Conservation (phyloP, 306 rosid species). For the Dryas alaskensis region DNA sequence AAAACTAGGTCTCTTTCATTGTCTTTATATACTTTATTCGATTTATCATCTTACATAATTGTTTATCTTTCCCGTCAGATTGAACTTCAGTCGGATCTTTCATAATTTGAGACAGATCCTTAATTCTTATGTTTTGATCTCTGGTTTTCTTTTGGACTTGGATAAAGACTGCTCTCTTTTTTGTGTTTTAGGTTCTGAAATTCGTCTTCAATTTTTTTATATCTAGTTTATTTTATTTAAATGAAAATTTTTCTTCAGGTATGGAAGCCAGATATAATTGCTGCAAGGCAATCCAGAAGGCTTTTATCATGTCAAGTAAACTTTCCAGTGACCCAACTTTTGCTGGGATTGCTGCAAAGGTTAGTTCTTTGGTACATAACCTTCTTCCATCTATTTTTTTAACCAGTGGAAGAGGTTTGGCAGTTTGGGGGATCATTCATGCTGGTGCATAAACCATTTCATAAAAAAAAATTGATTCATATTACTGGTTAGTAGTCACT, state of each 20-base stretch:
- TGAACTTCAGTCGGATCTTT: neutral
- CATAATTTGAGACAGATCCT: neutral
- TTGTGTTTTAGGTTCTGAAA: neutral
- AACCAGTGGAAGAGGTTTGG: neutral
- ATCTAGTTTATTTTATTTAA: neutral
- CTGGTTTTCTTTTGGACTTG: constrained; percentile 6
- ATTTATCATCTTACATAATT: neutral
- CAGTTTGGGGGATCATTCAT: neutral
- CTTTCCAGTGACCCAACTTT: constrained; percentile 51
- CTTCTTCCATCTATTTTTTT: neutral
- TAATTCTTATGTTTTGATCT: neutral
- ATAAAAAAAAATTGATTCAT: neutral
- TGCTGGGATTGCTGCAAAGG: constrained; percentile 61
- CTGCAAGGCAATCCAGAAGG: constrained; percentile 61
- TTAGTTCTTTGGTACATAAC: constrained; percentile 24
- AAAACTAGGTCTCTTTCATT: constrained; percentile 61
- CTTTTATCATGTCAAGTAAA: constrained; percentile 51
- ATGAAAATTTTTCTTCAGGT: constrained; percentile 43
- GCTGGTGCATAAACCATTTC: neutral
- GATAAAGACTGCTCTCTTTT: neutral
- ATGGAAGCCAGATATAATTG: constrained; percentile 90
- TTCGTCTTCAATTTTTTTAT: constrained; percentile 5
- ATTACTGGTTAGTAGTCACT: neutral
- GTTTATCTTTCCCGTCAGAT: neutral
- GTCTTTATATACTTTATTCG: constrained; percentile 1